Evolutionary conservation across 106 monocot genomes (phyloP), one percentile per base, ranked within the genome.

Genomic region (Narthecium ossifragum): DNA sequence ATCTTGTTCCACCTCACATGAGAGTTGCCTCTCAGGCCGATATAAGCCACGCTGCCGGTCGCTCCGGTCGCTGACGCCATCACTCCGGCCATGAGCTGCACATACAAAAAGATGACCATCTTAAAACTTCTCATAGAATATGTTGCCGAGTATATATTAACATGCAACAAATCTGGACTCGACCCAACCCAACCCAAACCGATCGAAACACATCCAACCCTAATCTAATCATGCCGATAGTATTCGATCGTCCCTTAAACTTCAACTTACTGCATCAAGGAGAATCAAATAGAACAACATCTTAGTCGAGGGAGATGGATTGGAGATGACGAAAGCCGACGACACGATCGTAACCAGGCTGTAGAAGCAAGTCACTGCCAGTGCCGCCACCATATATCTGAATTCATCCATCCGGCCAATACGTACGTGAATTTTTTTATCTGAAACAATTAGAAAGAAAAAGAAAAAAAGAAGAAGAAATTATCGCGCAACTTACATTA

Each of bases 11-110:
- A 90, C 0, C 41, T 38, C 6, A 67, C 68, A 36, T 90, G 80
- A 11, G 69, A 57, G 60, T 94, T 78, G 1, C 94, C 94, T 54
- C 73, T 80, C 27, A 78, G 31, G 0, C 89, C 94, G 2, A 83
- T 13, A 64, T 90, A 90, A 0, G 80, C 94, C 0, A 94, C 64
- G 0, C 55, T 31, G 2, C 49, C 85, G 0, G 36, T 72, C 0
- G 83, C 48, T 23, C 94, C 94, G 1, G 80, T 80, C 5, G 85
- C 89, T 15, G 94, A 77, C 21, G 85, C 83, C 77, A 94, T 52
- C 25, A 94, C 43, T 8, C 73, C 85, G 0, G 64, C 47, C 73
- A 86, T 78, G 36, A 94, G 8, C 93, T 93, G 75, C 73, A 67
- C 23, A 30, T 14, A 22, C 2, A 1, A 33, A 47, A 2, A 6